phyloP scores from a whole-genome alignment of 768 basidiomycete species.

The Sarcomyxa edulis region DNA sequence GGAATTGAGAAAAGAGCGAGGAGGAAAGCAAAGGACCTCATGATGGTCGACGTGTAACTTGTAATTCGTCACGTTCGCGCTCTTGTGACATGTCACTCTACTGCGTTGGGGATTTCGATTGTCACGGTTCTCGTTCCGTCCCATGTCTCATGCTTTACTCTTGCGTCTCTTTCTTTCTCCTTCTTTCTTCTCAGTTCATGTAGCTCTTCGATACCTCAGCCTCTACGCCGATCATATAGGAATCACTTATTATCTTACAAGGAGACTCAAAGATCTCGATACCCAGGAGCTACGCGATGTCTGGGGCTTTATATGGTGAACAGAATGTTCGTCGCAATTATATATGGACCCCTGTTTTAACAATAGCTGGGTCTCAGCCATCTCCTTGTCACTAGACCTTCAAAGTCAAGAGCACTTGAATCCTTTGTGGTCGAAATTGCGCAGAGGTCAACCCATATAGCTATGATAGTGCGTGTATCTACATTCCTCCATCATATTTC shows the following conservation, averaged over 20 bases:
- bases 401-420: constrained; percentile 88
- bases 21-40: constrained; percentile 14
- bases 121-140: too few species aligned
- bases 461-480: constrained; percentile 78
- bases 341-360: constrained; percentile 13
- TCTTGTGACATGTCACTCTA: background rate
- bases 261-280: constrained; percentile 63
- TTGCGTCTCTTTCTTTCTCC: constrained; percentile 90
- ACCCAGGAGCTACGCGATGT: constrained; percentile 73
- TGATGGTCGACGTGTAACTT: constrained; percentile 26
- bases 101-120: constrained; percentile 1
- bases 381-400: constrained; percentile 88
- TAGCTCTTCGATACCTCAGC: constrained; percentile 84
- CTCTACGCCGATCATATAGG: constrained; percentile 84
- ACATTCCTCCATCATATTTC: constrained; percentile 6
- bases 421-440: constrained; percentile 88
- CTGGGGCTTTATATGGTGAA: constrained; percentile 87
- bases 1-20: constrained; percentile 24
- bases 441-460: constrained; percentile 90
- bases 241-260: constrained; percentile 85
- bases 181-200: constrained; percentile 90
- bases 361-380: constrained; percentile 51
- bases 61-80: too few species aligned
- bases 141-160: constrained; percentile 77
- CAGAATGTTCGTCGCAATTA: constrained; percentile 7